Evolutionary conservation across 371 early-diverging fungal genomes (phyloP).

Genomic region (Mortierella sp.): DNA sequence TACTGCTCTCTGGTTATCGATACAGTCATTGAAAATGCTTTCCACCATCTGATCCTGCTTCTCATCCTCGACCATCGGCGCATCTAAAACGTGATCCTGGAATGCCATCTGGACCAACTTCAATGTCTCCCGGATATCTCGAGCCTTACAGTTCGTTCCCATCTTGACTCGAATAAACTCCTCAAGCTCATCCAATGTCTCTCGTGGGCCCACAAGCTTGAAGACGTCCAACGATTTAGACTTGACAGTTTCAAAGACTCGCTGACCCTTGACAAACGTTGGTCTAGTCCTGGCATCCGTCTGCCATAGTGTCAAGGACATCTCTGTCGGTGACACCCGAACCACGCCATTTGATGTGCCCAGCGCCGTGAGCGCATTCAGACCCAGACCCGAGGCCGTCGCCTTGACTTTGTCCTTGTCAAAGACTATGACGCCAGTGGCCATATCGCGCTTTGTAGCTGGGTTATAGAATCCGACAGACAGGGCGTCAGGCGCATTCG

Average conservation of each 20-base stretch:
- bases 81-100: constrained; percentile 23
- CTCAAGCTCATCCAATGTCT: constrained; percentile 38
- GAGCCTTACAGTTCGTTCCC: constrained; percentile 32
- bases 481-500: constrained; percentile 35
- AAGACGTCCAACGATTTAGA: constrained; percentile 41
- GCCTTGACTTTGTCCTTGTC: constrained; percentile 26
- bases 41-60: neutral
- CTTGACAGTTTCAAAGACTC: constrained; percentile 25
- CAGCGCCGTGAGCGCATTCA: constrained; percentile 6
- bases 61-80: constrained; percentile 7
- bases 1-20: neutral
- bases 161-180: constrained; percentile 41
- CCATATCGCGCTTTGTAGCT: constrained; percentile 39
- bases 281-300: constrained; percentile 33
- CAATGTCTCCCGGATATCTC: constrained; percentile 26
- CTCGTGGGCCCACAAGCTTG: constrained; percentile 33
- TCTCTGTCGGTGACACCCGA: constrained; percentile 31
- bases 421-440: constrained; percentile 37
- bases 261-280: constrained; percentile 21
- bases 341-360: constrained; percentile 23
- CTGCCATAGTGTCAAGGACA: constrained; percentile 37
- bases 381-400: constrained; percentile 23
- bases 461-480: constrained; percentile 49
- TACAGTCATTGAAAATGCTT: neutral
- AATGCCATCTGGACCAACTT: constrained; percentile 32